Percentiles rank a stretch among this genome's conserved stretches.
phyloP scores from a whole-genome alignment of 257 asterid genomes.

The Cruciata laevipes region DNA sequence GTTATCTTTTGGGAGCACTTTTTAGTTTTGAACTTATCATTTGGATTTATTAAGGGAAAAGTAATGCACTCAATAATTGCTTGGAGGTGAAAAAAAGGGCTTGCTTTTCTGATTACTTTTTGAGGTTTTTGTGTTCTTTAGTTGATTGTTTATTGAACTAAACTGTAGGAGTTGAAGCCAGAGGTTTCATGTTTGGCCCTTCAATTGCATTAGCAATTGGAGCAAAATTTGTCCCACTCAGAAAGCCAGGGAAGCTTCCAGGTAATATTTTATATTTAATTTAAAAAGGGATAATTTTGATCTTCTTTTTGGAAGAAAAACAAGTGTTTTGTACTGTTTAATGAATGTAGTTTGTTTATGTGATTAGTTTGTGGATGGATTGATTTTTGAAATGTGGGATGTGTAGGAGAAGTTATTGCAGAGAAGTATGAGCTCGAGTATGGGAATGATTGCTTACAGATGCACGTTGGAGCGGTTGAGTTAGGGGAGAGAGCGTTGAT shows the following conservation, averaged over 20 bases:
- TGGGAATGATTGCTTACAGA: constrained; percentile 68
- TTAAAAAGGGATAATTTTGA: not conserved
- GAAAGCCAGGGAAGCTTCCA: constrained; percentile 71
- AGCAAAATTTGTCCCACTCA: constrained; percentile 63
- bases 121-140: constrained; percentile 10
- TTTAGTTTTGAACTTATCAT: constrained; percentile 15
- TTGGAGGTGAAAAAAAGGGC: constrained; percentile 6
- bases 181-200: constrained; percentile 79
- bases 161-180: constrained; percentile 68
- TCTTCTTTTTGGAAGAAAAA: not conserved
- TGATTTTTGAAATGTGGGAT: constrained; percentile 5
- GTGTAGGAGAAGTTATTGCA: constrained; percentile 50
- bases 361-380: not conserved
- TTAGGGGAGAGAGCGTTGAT: constrained; percentile 61
- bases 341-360: not conserved
- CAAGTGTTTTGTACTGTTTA: not conserved
- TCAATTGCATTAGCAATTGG: constrained; percentile 77
- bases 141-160: not conserved
- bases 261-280: constrained; percentile 30
- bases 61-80: constrained; percentile 17
- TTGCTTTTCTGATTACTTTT: constrained; percentile 14
- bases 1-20: not conserved
- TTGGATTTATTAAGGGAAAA: constrained; percentile 12
- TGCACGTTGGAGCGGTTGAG: constrained; percentile 77
- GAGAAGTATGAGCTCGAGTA: constrained; percentile 77